These are phyloP conservation scores for Ophiocordyceps australis DNA, from an alignment of 2,329 filamentous ascomycete species.

Conservation along the genomic window DNA sequence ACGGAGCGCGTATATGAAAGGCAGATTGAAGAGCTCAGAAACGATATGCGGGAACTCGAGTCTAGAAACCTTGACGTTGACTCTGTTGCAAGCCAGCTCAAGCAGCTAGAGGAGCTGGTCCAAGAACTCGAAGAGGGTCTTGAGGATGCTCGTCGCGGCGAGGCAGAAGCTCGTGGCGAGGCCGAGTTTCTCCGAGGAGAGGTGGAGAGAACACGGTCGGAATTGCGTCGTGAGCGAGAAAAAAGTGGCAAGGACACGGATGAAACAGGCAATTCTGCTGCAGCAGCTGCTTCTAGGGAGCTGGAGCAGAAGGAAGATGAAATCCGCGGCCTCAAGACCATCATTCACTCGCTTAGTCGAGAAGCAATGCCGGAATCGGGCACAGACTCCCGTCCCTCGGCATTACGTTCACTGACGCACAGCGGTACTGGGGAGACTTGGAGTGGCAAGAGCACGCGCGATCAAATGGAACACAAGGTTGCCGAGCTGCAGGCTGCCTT, in stretches of 20 bases:
- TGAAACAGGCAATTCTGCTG: conserved; percentile 19
- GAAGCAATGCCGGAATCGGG: conserved; percentile 45
- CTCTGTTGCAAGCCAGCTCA: conserved; percentile 75
- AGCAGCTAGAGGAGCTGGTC: conserved; percentile 88
- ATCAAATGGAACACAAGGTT: conserved; percentile 66
- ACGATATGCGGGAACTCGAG: conserved; percentile 67
- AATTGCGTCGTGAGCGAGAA: conserved; percentile 75
- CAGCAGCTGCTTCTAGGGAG: conserved; percentile 44
- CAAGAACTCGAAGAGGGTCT: conserved; percentile 93
- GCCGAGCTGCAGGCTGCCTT: conserved; percentile 57
- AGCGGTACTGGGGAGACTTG: conserved; percentile 8
- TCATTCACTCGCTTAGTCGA: conserved; percentile 86
- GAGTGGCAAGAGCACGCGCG: conserved; percentile 18
- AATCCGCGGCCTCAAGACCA: conserved; percentile 89
- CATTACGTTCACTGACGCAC: conserved; percentile 14
- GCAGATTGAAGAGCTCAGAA: conserved; percentile 70
- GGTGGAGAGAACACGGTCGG: conserved; percentile 77
- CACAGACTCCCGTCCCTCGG: conserved; percentile 13
- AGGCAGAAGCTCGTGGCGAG: conserved; percentile 88
- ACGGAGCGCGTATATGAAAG: conserved; percentile 93
- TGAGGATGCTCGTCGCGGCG: conserved; percentile 82
- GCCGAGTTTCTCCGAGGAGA: conserved; percentile 92
- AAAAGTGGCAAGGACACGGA: conserved; percentile 34
- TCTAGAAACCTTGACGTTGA: conserved; percentile 80
- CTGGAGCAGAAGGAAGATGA: conserved; percentile 92